Percentiles rank a stretch among this genome's conserved stretches.
phyloP scores from a whole-genome alignment of 192 early-diverging fungal species.

The Backusella australiensis region DNA sequence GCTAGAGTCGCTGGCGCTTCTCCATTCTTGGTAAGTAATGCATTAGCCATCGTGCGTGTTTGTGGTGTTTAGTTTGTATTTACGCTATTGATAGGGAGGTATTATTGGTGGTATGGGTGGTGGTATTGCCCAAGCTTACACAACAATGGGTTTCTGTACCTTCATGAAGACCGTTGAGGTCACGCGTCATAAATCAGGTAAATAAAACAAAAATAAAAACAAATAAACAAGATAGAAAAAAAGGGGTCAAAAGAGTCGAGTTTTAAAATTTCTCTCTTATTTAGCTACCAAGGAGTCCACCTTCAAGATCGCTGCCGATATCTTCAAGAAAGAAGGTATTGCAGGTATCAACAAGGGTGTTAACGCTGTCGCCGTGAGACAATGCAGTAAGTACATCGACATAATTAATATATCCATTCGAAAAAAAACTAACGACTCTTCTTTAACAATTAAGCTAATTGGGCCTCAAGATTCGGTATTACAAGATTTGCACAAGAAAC shows the following conservation, averaged over 20 bases:
- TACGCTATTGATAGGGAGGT: conserved; percentile 56
- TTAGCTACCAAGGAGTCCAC: conserved; percentile 65
- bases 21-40: conserved; percentile 46
- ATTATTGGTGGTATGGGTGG: conserved; percentile 93
- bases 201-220: conserved; percentile 10
- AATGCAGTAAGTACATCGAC: conserved; percentile 57
- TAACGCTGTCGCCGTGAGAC: conserved; percentile 95
- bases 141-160: conserved; percentile 99
- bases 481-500: conserved; percentile 71
- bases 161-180: conserved; percentile 99
- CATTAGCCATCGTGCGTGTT: conserved; percentile 11
- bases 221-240: conserved; percentile 4
- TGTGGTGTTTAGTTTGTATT: not conserved
- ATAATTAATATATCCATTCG: not conserved
- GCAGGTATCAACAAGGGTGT: conserved; percentile 98
- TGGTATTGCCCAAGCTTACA: conserved; percentile 93
- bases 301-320: conserved; percentile 81
- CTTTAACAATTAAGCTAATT: conserved; percentile 66
- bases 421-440: not conserved
- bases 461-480: conserved; percentile 95
- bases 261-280: conserved; percentile 20
- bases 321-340: conserved; percentile 92
- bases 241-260: not conserved
- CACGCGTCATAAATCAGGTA: conserved; percentile 84
- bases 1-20: conserved; percentile 50